Percentiles rank a stretch among this genome's conserved stretches.
These are phyloP conservation scores for Terfezia claveryi DNA, from an alignment of 495 filamentous ascomycete species.

Conservation along the genomic window DNA sequence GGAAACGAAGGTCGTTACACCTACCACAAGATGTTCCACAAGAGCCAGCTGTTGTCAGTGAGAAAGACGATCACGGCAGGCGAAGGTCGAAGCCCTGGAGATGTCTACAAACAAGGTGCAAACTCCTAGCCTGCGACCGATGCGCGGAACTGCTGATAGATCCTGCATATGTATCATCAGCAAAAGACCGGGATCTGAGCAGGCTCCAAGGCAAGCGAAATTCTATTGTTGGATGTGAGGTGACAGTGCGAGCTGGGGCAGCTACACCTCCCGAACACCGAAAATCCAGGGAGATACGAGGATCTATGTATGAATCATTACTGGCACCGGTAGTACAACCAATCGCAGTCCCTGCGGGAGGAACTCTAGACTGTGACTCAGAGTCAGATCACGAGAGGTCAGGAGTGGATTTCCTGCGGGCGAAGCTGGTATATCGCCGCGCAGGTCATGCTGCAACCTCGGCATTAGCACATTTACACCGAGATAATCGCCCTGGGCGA, in stretches of 20 bases:
- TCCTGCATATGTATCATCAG: background rate
- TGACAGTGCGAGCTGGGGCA: background rate
- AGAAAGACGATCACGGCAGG: too few species aligned
- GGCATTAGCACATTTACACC: background rate
- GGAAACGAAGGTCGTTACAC: background rate
- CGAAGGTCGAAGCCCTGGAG: too few species aligned
- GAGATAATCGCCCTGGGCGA: background rate
- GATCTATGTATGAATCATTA: too few species aligned
- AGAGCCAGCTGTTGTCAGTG: too few species aligned
- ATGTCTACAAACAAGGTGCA: too few species aligned
- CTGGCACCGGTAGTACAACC: too few species aligned
- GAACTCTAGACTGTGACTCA: too few species aligned
- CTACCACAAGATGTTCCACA: background rate
- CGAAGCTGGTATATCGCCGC: background rate
- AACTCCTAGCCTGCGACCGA: too few species aligned
- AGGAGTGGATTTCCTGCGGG: too few species aligned
- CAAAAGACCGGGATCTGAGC: background rate
- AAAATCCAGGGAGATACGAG: background rate
- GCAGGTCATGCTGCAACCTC: background rate
- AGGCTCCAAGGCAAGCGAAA: background rate
- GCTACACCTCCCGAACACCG: background rate
- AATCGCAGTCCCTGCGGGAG: too few species aligned
- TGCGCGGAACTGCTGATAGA: too few species aligned
- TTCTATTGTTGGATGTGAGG: background rate
- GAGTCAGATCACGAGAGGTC: too few species aligned